Base-by-base conservation (phyloP, 2,329 filamentous ascomycete species). In the Pyrenochaeta sp. region DNA sequence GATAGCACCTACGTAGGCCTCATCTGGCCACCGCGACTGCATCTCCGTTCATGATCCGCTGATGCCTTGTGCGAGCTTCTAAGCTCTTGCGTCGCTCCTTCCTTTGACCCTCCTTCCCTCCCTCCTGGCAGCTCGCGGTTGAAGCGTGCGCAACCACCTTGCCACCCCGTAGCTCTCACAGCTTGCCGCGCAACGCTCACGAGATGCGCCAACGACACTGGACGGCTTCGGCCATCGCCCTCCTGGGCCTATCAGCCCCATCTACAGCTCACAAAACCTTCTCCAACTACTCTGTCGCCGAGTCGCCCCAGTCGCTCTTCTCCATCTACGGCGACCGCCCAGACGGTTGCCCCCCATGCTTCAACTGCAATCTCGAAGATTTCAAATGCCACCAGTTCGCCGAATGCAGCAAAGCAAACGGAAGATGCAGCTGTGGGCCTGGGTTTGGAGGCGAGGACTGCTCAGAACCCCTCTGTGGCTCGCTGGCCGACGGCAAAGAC, bases 381-480 rank as follows among this genome's bases (percentile, higher is more conserved):
- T 95, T 96, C 71, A 86, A 85, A 51, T 99, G 94, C 72, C 85
- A 89, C 51, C 94, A 99, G 74, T 99, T 88, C 69, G 88, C 91
- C 23, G 81, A 85, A 22, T 99, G 94, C 72, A 95, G 94, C 71
- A 84, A 87, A 63, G 91, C 85, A 65, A 96, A 90, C 62, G 94
- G 94, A 35, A 92, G 95, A 78, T 99, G 94, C 74, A 82, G 87
- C 47, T 99, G 94, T 71, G 92, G 93, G 7, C 81, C 90, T 13
- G 94, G 94, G 23, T 99, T 95, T 68, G 94, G 92, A 48, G 93
- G 93, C 44, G 90, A 96, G 63, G 92, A 97, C 73, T 99, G 94
- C 65, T 84, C 95, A 35, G 79, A 89, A 63, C 94, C 95, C 59
- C 85, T 96, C 6, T 99, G 94, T 67, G 94, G 93, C 44, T 94